Evolutionary conservation across 495 filamentous ascomycete genomes (phyloP), one percentile per base, ranked within the genome.

Genomic region (Neurospora sp.): DNA sequence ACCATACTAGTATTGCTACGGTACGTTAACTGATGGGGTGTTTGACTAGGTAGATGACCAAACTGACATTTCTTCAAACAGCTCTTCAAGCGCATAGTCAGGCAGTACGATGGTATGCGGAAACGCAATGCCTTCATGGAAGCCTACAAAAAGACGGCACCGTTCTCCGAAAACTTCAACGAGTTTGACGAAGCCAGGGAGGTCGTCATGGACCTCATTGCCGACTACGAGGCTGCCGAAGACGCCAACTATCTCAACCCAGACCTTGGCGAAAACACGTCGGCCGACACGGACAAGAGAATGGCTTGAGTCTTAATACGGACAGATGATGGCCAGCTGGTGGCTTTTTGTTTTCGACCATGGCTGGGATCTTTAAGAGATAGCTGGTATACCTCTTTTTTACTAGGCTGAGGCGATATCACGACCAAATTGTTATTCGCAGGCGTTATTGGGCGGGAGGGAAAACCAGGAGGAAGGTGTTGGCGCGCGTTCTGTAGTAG

Each of bases 111-210:
- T 77, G 90, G 91, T 23, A 91, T 99, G 83, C 88, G 94, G 77
- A 98, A 97, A 83, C 93, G 96, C 66, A 98, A 98, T 81, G 96
- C 96, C 39, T 99, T 97, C 84, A 83, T 99, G 70, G 96, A 98
- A 77, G 90, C 88, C 23, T 99, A 99, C 83, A 98, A 95, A 84
- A 95, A 95, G 81, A 95, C 97, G 70, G 91, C 92, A 0, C 93
- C 94, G 3, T 99, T 99, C 81, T 85, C 90, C 0, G 94, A 97
- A 75, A 93, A 93, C 39, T 80, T 98, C n/a, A 90, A 90, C 73
- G 94, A 98, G 81, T 99, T 99, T 79, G 96, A 99, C 81, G 94
- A 98, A 82, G 93, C 96, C 31, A 88, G 91, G 74, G 92, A 93
- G 60, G 95, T 97, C 14, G 94, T 97, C 14, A 89, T 89, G 77